Evolutionary conservation across 2,329 filamentous ascomycete species (phyloP).

Genomic region (Chrysoporthe deuterocubensis): DNA sequence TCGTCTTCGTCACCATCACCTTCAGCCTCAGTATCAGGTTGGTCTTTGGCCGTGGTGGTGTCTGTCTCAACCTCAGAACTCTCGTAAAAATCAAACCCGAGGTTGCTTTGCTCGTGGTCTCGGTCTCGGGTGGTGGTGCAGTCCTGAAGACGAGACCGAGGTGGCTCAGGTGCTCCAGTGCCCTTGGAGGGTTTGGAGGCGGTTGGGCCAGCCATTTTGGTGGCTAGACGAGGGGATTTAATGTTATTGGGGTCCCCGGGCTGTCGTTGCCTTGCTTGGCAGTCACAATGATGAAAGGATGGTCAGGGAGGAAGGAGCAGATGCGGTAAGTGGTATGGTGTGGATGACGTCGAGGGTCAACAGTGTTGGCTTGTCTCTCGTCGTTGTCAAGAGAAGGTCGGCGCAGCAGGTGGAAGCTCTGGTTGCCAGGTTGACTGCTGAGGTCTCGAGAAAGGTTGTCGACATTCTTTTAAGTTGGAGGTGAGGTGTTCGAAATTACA

Average conservation of each 20-base stretch:
- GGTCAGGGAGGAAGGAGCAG: conserved; percentile 15
- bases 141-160: background rate
- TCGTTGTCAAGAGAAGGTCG: too few relatives aligned
- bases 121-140: background rate
- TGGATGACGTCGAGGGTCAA: background rate
- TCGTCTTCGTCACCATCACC: conserved; percentile 25
- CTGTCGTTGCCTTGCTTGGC: conserved; percentile 11
- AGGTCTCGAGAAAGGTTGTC: background rate
- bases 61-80: background rate
- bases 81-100: background rate
- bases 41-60: conserved; percentile 8
- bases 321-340: background rate
- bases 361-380: background rate
- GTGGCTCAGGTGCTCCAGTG: conserved; percentile 6
- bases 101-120: background rate
- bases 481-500: background rate
- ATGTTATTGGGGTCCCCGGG: conserved; percentile 14
- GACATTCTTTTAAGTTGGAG: background rate
- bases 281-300: background rate
- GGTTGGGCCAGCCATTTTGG: conserved; percentile 17
- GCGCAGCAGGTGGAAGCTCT: background rate
- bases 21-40: conserved; percentile 7
- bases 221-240: background rate
- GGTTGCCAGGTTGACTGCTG: background rate
- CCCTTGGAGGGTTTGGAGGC: conserved; percentile 15